Percentiles rank a stretch among this genome's conserved stretches.
Conservation (phyloP, 306 rosid genomes). For the Hippophae gyantsensis region DNA sequence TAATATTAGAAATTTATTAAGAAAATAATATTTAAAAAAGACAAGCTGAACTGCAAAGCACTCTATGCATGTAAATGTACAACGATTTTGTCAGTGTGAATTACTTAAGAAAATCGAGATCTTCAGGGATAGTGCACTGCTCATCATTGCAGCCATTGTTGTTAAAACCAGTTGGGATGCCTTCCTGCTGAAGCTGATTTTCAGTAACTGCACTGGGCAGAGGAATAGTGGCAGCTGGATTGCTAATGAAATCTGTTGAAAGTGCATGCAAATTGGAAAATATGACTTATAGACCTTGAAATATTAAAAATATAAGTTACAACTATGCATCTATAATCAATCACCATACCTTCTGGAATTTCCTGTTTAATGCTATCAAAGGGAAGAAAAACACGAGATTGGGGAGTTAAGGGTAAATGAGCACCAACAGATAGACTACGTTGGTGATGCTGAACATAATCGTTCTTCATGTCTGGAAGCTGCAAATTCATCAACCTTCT, state of each 20-base stretch:
- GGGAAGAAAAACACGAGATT: constrained; percentile 33
- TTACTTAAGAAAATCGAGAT: constrained; percentile 26
- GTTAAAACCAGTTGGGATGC: constrained; percentile 18
- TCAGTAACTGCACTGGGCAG: constrained; percentile 17
- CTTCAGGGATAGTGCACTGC: constrained; percentile 24
- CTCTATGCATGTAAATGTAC: not conserved
- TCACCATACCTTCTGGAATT: constrained; percentile 44
- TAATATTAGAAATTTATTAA: constrained; percentile 10
- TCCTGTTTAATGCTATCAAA: constrained; percentile 50
- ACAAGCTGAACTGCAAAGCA: not conserved
- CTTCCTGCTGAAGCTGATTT: constrained; percentile 38
- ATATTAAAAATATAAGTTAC: not conserved
- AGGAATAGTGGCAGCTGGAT: constrained; percentile 21
- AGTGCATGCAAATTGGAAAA: constrained; percentile 10
- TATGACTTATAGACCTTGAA: not conserved
- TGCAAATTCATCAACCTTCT: constrained; percentile 75
- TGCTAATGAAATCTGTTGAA: constrained; percentile 38
- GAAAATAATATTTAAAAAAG: not conserved
- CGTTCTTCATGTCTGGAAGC: constrained; percentile 69
- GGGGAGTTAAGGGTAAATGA: constrained; percentile 35
- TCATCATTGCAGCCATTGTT: constrained; percentile 22
- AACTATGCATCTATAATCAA: not conserved
- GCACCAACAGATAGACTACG: constrained; percentile 71
- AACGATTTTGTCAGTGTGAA: not conserved
- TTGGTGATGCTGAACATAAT: constrained; percentile 53